Conservation (phyloP, 2,329 filamentous ascomycete species). For the Torrubiellomyces zombiae region DNA sequence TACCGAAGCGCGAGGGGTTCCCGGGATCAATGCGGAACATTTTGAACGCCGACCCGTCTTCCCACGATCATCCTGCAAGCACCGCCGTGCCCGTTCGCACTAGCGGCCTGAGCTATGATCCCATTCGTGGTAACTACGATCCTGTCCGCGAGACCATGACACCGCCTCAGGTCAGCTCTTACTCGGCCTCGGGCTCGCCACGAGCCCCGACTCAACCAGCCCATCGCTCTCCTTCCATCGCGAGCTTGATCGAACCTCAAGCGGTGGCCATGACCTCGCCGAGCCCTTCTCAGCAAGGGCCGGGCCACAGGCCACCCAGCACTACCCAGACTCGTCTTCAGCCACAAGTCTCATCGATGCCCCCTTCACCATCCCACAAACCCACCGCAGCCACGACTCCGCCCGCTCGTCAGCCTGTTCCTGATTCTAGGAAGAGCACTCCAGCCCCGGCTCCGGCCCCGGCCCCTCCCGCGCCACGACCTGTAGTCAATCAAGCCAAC, state of each 20-base stretch:
- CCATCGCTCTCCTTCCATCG: slow-evolving; percentile 62
- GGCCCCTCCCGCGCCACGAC: slow-evolving; percentile 9
- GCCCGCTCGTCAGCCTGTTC: slow-evolving; percentile 12
- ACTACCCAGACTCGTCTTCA: slow-evolving; percentile 15
- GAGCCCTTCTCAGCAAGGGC: slow-evolving; percentile 12
- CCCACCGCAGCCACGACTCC: slow-evolving; percentile 17
- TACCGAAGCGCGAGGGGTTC: slow-evolving; percentile 33
- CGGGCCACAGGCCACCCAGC: slow-evolving; percentile 11
- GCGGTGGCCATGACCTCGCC: slow-evolving; percentile 14
- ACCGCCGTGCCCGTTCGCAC: slow-evolving; percentile 34
- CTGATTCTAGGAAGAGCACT: slow-evolving; percentile 22
- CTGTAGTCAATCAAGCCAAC: slow-evolving; percentile 21
- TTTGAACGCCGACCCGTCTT: slow-evolving; percentile 32
- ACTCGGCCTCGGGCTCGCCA: slow-evolving; percentile 33
- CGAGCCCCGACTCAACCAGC: slow-evolving; percentile 20
- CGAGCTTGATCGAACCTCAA: slow-evolving; percentile 60
- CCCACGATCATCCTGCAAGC: slow-evolving; percentile 26
- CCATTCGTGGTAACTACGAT: slow-evolving; percentile 63
- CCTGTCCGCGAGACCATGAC: slow-evolving; percentile 46
- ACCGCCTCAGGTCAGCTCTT: slow-evolving; percentile 31
- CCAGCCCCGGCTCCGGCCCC: slow-evolving; percentile 18
- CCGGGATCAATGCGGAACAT: slow-evolving; percentile 38
- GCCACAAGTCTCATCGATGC: slow-evolving; percentile 20
- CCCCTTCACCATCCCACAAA: slow-evolving; percentile 24
- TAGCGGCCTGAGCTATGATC: slow-evolving; percentile 76